Conservation (phyloP, 441 rosid genomes). For the Brassica hybrid region DNA sequence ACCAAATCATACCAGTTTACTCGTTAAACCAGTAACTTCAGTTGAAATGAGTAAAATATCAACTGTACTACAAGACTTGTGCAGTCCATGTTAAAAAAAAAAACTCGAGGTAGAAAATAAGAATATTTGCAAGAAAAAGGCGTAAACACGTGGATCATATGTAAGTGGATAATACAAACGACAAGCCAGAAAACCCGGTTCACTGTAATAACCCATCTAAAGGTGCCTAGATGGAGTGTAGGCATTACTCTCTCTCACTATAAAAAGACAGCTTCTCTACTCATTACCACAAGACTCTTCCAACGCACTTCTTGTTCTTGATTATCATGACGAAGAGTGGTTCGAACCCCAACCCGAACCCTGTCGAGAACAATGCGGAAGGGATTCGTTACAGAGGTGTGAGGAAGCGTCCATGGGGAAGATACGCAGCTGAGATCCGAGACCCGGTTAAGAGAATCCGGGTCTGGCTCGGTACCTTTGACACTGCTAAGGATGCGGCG, state of each 20-base stretch:
- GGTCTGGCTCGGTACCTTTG: conserved; percentile 73
- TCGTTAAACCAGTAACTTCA: neutral
- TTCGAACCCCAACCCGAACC: conserved; percentile 37
- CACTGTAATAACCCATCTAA: conserved; percentile 46
- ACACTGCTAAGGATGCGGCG: conserved; percentile 63
- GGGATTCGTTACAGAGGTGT: conserved; percentile 64
- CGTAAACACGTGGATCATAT: conserved; percentile 17
- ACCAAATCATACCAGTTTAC: neutral
- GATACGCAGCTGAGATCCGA: conserved; percentile 73
- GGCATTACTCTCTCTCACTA: conserved; percentile 32
- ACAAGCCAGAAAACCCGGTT: conserved; percentile 4
- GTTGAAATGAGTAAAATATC: neutral
- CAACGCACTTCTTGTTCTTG: conserved; percentile 8
- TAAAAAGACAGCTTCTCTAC: conserved; percentile 15
- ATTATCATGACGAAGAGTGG: conserved; percentile 41
- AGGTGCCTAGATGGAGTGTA: conserved; percentile 53
- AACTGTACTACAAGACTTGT: neutral
- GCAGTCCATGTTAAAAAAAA: neutral
- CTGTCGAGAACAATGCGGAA: conserved; percentile 13
- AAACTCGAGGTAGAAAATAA: conserved; percentile 6
- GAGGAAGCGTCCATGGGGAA: conserved; percentile 70
- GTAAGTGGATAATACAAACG: conserved; percentile 6
- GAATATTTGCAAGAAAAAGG: conserved; percentile 21
- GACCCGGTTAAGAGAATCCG: conserved; percentile 61
- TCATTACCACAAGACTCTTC: conserved; percentile 27